Percentiles rank a stretch among this genome's conserved stretches.
phyloP scores from a whole-genome alignment of 257 asterid species.

The Prunella vulgaris region DNA sequence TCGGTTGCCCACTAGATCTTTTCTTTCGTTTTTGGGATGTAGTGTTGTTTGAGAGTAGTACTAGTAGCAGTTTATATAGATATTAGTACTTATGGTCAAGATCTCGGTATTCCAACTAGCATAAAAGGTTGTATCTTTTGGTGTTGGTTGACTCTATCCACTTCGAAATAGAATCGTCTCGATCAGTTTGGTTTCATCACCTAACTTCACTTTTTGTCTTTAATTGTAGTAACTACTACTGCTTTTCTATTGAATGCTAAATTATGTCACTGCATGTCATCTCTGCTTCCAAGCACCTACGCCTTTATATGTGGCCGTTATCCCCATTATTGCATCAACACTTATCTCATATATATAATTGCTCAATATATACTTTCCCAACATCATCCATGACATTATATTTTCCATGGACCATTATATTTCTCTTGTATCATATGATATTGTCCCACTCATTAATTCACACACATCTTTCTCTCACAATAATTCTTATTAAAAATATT shows the following conservation, averaged over 20 bases:
- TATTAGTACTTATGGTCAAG: neutral
- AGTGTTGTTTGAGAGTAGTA: neutral
- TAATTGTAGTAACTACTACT: conserved; percentile 29
- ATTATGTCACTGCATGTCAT: conserved; percentile 20
- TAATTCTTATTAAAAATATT: too few species aligned
- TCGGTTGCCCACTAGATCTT: conserved; percentile 6
- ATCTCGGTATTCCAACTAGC: conserved; percentile 22
- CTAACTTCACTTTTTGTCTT: conserved; percentile 28
- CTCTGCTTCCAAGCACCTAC: conserved; percentile 19
- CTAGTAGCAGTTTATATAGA: neutral
- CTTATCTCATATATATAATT: neutral
- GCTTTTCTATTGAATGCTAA: conserved; percentile 21
- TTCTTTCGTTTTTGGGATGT: neutral
- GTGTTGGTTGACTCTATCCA: conserved; percentile 22
- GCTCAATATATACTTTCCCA: conserved; percentile 9
- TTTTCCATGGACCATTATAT: neutral
- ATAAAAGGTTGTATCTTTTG: neutral
- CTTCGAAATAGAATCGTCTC: neutral
- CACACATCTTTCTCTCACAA: too few species aligned
- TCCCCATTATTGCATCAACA: conserved; percentile 9
- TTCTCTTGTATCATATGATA: neutral
- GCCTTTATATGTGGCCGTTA: conserved; percentile 23
- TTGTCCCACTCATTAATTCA: neutral
- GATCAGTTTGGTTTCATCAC: conserved; percentile 10
- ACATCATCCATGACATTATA: neutral